phyloP scores from a whole-genome alignment of 805 yeast species.

The Myxozyma nipponensis region DNA sequence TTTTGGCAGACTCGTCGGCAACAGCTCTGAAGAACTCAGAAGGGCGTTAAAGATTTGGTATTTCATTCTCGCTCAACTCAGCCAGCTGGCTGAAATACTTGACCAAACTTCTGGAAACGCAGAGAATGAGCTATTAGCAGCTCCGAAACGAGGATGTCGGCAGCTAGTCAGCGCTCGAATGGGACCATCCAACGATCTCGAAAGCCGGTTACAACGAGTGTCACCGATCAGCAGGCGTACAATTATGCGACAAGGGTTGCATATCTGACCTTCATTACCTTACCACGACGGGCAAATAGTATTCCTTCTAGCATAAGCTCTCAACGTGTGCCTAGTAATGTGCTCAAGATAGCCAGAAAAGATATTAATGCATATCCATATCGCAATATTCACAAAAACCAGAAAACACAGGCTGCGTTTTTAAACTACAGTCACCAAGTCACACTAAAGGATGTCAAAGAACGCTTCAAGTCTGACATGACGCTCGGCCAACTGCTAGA shows the following conservation, averaged over 20 bases:
- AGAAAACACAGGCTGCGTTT: conserved; percentile 8
- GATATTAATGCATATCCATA: conserved; percentile 8
- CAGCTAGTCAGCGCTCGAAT: not conserved
- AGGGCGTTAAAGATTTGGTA: too few species aligned
- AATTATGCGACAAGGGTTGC: conserved; percentile 7
- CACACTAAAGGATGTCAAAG: conserved; percentile 7
- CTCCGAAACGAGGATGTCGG: too few species aligned
- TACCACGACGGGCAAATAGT: conserved; percentile 6
- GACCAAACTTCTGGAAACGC: too few species aligned
- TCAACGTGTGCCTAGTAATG: conserved; percentile 1
- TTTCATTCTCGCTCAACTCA: too few species aligned
- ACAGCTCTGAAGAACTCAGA: too few species aligned
- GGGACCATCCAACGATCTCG: not conserved
- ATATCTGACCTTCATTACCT: conserved; percentile 11
- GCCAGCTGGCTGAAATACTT: too few species aligned
- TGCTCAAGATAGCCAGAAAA: conserved; percentile 10
- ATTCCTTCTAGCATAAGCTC: not conserved
- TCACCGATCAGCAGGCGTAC: conserved; percentile 14
- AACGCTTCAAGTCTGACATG: conserved; percentile 8
- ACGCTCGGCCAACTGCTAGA: conserved; percentile 6
- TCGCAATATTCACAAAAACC: not conserved
- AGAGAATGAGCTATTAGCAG: too few species aligned
- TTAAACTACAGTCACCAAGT: conserved; percentile 2
- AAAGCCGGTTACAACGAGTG: conserved; percentile 11
- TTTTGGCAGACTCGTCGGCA: too few species aligned